Percentiles rank a stretch among this genome's conserved stretches.
Evolutionary conservation across 176 grass and related monocot species (phyloP).

Genomic region (Zea luxurians): DNA sequence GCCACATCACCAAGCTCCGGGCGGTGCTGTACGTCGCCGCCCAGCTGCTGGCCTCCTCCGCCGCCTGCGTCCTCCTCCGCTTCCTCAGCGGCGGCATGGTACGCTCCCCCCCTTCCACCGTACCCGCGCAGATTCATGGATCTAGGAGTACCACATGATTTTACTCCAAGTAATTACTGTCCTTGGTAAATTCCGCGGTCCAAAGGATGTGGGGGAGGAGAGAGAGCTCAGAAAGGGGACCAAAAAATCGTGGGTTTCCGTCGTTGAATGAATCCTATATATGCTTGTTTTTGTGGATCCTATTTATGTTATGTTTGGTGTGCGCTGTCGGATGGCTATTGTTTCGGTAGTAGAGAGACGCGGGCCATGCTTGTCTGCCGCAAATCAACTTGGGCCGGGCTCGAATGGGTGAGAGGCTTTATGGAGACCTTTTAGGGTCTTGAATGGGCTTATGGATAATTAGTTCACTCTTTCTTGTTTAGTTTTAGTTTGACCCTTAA

Average conservation of each 20-base stretch:
- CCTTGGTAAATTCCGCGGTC: background rate
- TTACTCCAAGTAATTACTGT: background rate
- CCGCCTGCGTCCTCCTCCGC: conserved; percentile 58
- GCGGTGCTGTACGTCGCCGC: conserved; percentile 69
- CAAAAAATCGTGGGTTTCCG: background rate
- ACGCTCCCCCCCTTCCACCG: background rate
- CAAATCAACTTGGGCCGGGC: background rate
- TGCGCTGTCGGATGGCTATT: background rate
- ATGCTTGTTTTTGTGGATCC: background rate
- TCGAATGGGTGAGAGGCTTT: background rate
- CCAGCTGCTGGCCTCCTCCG: conserved; percentile 71
- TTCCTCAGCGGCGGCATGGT: conserved; percentile 59
- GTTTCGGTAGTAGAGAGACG: background rate
- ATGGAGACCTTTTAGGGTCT: background rate
- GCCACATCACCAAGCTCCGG: conserved; percentile 63
- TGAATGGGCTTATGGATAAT: background rate
- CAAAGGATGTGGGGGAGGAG: background rate
- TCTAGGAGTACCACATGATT: background rate
- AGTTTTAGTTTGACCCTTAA: background rate
- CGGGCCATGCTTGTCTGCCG: background rate
- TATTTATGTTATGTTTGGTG: background rate
- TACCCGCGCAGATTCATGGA: background rate
- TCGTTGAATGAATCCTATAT: conserved; percentile 6
- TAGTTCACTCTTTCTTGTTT: background rate
- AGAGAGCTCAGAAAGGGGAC: background rate